phyloP scores from a whole-genome alignment of 116 monocot species.

The Zostera marina region DNA sequence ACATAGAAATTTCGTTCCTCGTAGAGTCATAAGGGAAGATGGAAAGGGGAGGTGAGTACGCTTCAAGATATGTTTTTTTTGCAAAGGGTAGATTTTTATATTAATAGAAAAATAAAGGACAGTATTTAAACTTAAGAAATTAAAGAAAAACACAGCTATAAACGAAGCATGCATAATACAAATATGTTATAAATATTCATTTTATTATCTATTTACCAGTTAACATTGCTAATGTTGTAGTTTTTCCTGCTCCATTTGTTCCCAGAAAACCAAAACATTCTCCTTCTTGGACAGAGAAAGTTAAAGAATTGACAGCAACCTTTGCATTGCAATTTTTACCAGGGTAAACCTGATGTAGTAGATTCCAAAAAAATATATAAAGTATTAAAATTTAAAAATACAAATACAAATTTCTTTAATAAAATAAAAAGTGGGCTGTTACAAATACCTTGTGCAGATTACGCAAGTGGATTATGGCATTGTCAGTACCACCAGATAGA shows the following conservation, averaged over 20 bases:
- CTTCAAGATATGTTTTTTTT: too few species aligned
- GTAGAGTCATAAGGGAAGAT: too few species aligned
- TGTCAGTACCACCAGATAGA: conserved; percentile 32
- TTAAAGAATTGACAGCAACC: conserved; percentile 72
- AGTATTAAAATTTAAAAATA: background rate
- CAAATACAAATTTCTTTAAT: background rate
- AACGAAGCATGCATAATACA: too few species aligned
- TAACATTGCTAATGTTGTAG: conserved; percentile 89
- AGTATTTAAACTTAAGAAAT: too few species aligned
- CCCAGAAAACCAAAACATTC: conserved; percentile 96
- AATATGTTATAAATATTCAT: background rate
- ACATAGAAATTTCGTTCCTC: too few species aligned
- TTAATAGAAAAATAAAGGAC: too few species aligned
- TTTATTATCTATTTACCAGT: conserved; percentile 30
- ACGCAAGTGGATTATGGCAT: conserved; percentile 53
- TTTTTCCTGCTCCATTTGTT: conserved; percentile 93
- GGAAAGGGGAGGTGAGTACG: too few species aligned
- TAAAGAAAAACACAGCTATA: too few species aligned
- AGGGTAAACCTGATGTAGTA: conserved; percentile 48
- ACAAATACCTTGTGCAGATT: conserved; percentile 64
- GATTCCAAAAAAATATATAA: background rate
- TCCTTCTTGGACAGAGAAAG: conserved; percentile 78
- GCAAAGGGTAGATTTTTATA: too few species aligned
- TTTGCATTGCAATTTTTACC: conserved; percentile 29
- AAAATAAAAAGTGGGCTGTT: background rate